phyloP scores from a whole-genome alignment of 1,284 basidiomycete species.

The Tilletia indica region DNA sequence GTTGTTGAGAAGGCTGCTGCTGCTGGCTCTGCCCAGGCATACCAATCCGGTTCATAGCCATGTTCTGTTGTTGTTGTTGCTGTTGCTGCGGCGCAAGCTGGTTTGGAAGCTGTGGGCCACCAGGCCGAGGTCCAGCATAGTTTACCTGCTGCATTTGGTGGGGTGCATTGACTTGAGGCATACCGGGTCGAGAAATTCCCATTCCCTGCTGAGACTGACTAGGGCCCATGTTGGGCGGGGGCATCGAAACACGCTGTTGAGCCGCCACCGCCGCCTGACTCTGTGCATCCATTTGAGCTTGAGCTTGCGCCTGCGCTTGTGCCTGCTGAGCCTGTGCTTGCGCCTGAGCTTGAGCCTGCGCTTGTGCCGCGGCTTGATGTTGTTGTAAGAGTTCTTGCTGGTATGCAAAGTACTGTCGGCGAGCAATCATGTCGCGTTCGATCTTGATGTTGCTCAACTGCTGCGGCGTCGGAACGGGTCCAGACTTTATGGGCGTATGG shows the following conservation, averaged over 20 bases:
- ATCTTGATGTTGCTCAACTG: conserved; percentile 48
- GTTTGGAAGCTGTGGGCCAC: background rate
- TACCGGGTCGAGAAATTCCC: background rate
- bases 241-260: conserved; percentile 4
- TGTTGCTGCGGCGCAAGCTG: conserved; percentile 24
- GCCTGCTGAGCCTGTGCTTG: conserved; percentile 30
- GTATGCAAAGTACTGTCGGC: conserved; percentile 29
- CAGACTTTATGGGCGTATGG: conserved; percentile 48
- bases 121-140: background rate
- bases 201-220: background rate
- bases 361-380: conserved; percentile 28
- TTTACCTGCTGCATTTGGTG: background rate
- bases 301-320: conserved; percentile 13
- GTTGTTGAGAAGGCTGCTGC: conserved; percentile 25
- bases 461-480: conserved; percentile 49
- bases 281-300: conserved; percentile 6
- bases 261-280: background rate
- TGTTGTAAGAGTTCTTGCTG: conserved; percentile 28
- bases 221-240: background rate
- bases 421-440: conserved; percentile 45
- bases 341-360: conserved; percentile 28
- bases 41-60: background rate
- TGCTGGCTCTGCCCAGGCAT: conserved; percentile 20
- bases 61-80: conserved; percentile 31
- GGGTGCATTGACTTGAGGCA: background rate